Evolutionary conservation across 2,329 filamentous ascomycete species (phyloP), one percentile per base, ranked within the genome.

Genomic region (Sclerotiophoma versabilis): DNA sequence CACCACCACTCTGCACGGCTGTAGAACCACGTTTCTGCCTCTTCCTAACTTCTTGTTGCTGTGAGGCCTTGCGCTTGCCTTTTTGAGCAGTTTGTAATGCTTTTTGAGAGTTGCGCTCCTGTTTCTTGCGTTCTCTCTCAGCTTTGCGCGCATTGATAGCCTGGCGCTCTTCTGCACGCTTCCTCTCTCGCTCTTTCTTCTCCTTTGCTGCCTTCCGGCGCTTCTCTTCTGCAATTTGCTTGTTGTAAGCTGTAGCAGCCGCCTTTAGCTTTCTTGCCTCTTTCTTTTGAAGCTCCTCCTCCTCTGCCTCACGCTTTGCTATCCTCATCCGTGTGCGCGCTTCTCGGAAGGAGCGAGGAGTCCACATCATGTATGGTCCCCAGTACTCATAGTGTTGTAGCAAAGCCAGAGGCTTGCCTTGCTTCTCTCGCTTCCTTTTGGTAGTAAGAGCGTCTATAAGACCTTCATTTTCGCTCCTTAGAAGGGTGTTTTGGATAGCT

Each of bases 31-130:
- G 17, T 14, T 38, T 38, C 15, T 50, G 36, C 47, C 33, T 39
- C 25, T 50, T 50, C 15, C 20, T 43, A 25, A 29, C 26, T 50
- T 15, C 37, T 36, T 32, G 15, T 32, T 26, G 20, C 37, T 34
- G 12, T 50, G 27, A 20, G 19, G n/a, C 23, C 29, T 49, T 49
- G n/a, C 34, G 23, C 47, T 42, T 50, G 14, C 47, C 23, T 38
- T 22, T 39, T 39, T 49, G 20, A 26, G 45, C n/a, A 34, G 26
- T 15, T 27, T 39, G 20, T 39, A 22, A 23, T 30, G 33, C 23
- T 38, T 49, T 49, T 27, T 38, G 3, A 32, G 8, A n/a, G 39
- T 39, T 15, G 2, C n/a, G 7, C 33, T 29, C 23, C 23, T 49
- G 5, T 20, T 39, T 49, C 15, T n/a, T n/a, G n/a, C n/a, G n/a